phyloP scores from a whole-genome alignment of 225 moss, liverwort and hornwort genomes.

The Pseudoscleropodium purum region DNA sequence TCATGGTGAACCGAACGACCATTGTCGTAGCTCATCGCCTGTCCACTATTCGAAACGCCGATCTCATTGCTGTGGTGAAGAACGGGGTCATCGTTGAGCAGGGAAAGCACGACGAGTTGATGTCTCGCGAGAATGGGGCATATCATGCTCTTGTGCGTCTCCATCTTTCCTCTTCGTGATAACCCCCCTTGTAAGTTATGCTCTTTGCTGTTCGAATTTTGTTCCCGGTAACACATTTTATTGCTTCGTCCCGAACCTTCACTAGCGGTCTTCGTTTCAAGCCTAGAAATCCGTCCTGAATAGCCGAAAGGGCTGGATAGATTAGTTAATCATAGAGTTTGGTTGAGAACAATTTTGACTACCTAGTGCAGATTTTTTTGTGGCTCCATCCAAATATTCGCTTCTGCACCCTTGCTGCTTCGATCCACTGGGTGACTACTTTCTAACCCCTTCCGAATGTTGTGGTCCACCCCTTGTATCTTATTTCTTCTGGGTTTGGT shows the following conservation, averaged over 20 bases:
- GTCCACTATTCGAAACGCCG: slow-evolving; percentile 75
- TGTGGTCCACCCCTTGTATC: not conserved
- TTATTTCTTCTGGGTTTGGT: not conserved
- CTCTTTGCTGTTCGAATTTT: not conserved
- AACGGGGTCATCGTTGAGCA: slow-evolving; percentile 64
- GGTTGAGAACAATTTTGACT: not conserved
- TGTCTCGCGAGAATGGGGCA: slow-evolving; percentile 41
- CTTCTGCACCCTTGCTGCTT: not conserved
- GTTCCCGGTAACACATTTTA: not conserved
- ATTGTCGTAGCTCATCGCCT: slow-evolving; percentile 71
- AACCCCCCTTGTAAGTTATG: not conserved
- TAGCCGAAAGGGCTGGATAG: not conserved
- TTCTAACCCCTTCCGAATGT: not conserved
- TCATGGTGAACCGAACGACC: slow-evolving; percentile 73
- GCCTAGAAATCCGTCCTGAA: not conserved
- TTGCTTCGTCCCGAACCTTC: not conserved
- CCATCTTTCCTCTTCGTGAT: slow-evolving; percentile 40
- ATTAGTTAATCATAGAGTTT: not conserved
- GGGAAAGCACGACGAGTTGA: slow-evolving; percentile 66
- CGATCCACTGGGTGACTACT: not conserved
- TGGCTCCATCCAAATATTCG: not conserved
- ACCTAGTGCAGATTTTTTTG: not conserved
- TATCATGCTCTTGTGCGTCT: slow-evolving; percentile 69
- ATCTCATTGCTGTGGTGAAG: slow-evolving; percentile 68
- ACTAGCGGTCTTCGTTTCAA: not conserved